phyloP scores from a whole-genome alignment of 768 basidiomycete genomes.

The Cystobasidium onofrii region DNA sequence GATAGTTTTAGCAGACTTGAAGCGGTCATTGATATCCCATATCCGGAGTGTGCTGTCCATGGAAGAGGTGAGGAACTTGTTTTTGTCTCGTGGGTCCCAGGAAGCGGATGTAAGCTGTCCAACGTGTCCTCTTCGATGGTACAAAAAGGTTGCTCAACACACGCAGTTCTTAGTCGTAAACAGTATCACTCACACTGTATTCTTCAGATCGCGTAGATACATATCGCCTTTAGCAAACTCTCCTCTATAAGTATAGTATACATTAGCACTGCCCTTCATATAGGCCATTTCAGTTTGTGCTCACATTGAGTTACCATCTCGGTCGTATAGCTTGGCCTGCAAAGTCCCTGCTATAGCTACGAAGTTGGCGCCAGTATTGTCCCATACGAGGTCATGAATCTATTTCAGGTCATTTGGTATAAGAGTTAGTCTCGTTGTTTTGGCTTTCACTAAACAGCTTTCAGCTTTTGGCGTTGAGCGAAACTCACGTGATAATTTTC shows the following conservation, averaged over 20 bases:
- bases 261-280: conserved; percentile 40
- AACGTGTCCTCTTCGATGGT: conserved; percentile 75
- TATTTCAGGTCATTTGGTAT: conserved; percentile 48
- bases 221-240: conserved; percentile 81
- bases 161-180: background rate
- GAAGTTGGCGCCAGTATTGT: conserved; percentile 74
- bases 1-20: conserved; percentile 91
- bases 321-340: conserved; percentile 79
- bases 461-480: background rate
- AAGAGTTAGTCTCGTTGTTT: too few species aligned
- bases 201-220: conserved; percentile 96
- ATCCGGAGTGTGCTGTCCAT: conserved; percentile 95
- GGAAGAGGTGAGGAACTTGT: conserved; percentile 83
- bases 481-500: conserved; percentile 74
- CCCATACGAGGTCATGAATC: conserved; percentile 87
- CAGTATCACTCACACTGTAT: conserved; percentile 68
- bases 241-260: conserved; percentile 46
- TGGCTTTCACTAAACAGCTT: too few species aligned
- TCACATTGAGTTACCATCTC: conserved; percentile 87
- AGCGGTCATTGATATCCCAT: conserved; percentile 86
- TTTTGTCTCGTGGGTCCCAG: conserved; percentile 83
- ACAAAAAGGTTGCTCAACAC: background rate
- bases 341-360: conserved; percentile 79
- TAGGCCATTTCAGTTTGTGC: conserved; percentile 2
- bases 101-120: conserved; percentile 78